phyloP scores from a whole-genome alignment of 108 stramenopile genomes.

The Craspedostauros australis region DNA sequence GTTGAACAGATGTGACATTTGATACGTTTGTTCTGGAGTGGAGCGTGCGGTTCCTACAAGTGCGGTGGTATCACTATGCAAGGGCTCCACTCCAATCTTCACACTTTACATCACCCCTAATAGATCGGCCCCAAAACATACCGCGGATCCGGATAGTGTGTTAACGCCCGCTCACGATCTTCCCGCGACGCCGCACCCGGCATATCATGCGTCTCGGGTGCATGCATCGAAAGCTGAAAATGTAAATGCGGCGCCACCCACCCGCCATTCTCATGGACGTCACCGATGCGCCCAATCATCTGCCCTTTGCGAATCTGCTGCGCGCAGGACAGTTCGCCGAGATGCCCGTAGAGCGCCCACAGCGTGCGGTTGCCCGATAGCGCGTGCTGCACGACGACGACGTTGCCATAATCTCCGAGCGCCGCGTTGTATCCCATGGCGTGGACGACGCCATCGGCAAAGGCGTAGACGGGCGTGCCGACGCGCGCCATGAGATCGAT shows the following conservation, averaged over 20 bases:
- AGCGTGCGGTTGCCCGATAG: conserved; percentile 24
- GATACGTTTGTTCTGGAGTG: too few relatives aligned
- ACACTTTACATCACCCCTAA: too few relatives aligned
- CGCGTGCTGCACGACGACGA: conserved; percentile 67
- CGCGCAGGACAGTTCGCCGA: conserved; percentile 29
- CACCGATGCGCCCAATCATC: conserved; percentile 55
- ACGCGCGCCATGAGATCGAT: conserved; percentile 75
- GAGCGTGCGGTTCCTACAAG: too few relatives aligned
- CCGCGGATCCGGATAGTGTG: conserved; percentile 65
- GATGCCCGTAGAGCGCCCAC: conserved; percentile 78
- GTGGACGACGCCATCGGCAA: conserved; percentile 65
- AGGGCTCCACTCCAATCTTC: too few relatives aligned
- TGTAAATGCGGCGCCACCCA: conserved; percentile 70
- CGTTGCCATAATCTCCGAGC: conserved; percentile 77
- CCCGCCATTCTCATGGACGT: conserved; percentile 77
- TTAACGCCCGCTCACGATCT: conserved; percentile 45
- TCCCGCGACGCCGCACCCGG: conserved; percentile 56
- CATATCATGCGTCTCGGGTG: conserved; percentile 71
- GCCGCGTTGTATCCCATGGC: conserved; percentile 71
- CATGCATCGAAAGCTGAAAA: conserved; percentile 50
- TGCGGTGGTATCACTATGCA: too few relatives aligned
- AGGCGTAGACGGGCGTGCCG: conserved; percentile 62
- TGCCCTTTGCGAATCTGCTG: conserved; percentile 32
- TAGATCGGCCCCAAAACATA: conserved; percentile 61
- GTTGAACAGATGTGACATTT: too few relatives aligned